A percentile compares a stretch with the other conserved stretches of the same genome.
Conservation (phyloP, 805 yeast species). For the Suhomyces emberorum region DNA sequence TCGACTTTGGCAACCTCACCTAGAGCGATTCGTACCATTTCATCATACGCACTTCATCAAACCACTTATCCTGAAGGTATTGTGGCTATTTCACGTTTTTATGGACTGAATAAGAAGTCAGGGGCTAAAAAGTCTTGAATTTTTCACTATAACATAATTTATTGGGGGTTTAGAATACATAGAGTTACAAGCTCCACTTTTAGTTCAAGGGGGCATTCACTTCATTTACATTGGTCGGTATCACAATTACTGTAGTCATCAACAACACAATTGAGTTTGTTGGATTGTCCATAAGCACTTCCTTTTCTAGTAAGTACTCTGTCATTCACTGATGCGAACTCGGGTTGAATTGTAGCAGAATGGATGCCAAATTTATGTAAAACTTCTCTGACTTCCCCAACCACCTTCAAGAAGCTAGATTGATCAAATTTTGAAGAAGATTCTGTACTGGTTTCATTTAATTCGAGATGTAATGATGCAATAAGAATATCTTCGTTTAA, state of each 20-base stretch:
- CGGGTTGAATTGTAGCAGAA: constrained; percentile 95
- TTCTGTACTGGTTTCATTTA: constrained; percentile 24
- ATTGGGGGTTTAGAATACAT: no score
- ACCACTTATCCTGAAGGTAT: no score
- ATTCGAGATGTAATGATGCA: constrained; percentile 85
- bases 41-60: no score
- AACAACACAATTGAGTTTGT: constrained; percentile 24
- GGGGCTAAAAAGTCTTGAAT: no score
- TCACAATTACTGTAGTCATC: constrained; percentile 33
- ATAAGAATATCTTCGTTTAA: constrained; percentile 81
- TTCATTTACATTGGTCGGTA: constrained; percentile 20
- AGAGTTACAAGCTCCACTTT: no score
- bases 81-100: no score
- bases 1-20: no score
- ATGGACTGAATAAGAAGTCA: no score
- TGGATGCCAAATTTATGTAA: constrained; percentile 84
- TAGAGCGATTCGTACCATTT: no score
- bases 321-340: constrained; percentile 43
- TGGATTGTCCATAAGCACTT: constrained; percentile 31
- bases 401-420: constrained; percentile 56
- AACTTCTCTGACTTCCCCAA: constrained; percentile 70
- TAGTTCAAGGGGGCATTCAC: no score
- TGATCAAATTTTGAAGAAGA: constrained; percentile 49
- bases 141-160: no score
- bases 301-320: constrained; percentile 6